Percentiles rank a stretch among this genome's conserved stretches.
These are phyloP conservation scores for Arthroderma sp. DNA, from an alignment of 2,329 filamentous ascomycete species.

Conservation along the genomic window DNA sequence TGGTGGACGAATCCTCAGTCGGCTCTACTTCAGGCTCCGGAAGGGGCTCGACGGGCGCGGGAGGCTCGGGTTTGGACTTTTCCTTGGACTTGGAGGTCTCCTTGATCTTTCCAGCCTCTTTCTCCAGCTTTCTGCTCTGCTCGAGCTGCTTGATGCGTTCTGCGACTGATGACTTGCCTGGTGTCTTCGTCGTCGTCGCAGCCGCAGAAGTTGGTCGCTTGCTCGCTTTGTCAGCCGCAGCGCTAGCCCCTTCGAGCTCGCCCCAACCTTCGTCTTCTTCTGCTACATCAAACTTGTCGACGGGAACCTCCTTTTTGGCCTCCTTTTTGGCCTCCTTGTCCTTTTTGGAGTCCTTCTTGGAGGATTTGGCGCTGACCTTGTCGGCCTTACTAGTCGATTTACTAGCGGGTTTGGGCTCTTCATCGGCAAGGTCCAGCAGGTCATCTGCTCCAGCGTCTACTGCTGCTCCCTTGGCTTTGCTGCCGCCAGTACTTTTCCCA, in stretches of 20 bases:
- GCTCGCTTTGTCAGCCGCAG: slow-evolving; percentile 23
- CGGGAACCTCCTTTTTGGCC: not conserved
- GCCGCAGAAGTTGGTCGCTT: slow-evolving; percentile 29
- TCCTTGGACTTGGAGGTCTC: slow-evolving; percentile 28
- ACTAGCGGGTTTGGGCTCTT: slow-evolving; percentile 2
- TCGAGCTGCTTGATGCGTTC: slow-evolving; percentile 43
- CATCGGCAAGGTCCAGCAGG: not conserved
- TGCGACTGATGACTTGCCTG: slow-evolving; percentile 37
- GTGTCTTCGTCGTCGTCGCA: slow-evolving; percentile 32
- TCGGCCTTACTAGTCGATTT: slow-evolving; percentile 4
- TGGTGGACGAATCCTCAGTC: slow-evolving; percentile 16
- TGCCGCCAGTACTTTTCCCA: slow-evolving; percentile 34
- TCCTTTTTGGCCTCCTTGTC: slow-evolving; percentile 1
- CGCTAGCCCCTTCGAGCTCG: slow-evolving; percentile 7
- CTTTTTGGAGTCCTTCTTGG: not conserved
- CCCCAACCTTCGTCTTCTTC: slow-evolving; percentile 9
- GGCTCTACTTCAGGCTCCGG: slow-evolving; percentile 8
- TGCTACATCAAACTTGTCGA: not conserved
- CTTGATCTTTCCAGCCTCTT: slow-evolving; percentile 28
- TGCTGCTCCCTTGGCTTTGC: slow-evolving; percentile 26
- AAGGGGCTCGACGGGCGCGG: slow-evolving; percentile 21
- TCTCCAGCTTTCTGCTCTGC: slow-evolving; percentile 29
- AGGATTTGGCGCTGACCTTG: not conserved
- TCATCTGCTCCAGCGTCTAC: not conserved
- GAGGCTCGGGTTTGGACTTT: slow-evolving; percentile 22